A percentile compares a stretch with the other conserved stretches of the same genome.
Conservation (phyloP, 2,329 filamentous ascomycete species). For the Hymenotorrendiella dingleyae region DNA sequence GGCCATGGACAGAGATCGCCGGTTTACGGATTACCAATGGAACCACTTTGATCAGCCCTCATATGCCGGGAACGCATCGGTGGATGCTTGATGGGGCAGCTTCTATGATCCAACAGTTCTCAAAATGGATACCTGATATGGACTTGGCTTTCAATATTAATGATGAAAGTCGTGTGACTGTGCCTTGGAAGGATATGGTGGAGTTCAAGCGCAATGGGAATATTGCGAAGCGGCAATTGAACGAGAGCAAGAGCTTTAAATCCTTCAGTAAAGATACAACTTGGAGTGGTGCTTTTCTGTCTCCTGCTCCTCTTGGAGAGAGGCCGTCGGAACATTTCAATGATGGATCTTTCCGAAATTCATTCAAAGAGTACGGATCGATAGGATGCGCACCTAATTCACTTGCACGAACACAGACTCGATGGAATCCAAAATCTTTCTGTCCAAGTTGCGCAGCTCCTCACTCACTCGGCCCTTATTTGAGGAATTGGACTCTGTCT, state of each 20-base stretch:
- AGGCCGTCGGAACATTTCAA: slow-evolving; percentile 33
- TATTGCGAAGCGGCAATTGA: slow-evolving; percentile 6
- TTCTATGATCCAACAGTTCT: slow-evolving; percentile 37
- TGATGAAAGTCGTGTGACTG: slow-evolving; percentile 44
- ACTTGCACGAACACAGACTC: slow-evolving; percentile 35
- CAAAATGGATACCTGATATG: slow-evolving; percentile 43
- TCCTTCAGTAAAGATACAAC: slow-evolving; percentile 4
- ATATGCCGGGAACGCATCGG: slow-evolving; percentile 30
- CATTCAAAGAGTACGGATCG: slow-evolving; percentile 23
- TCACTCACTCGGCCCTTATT: slow-evolving; percentile 26
- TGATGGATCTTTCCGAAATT: slow-evolving; percentile 22
- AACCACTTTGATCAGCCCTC: slow-evolving; percentile 28
- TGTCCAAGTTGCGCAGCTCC: slow-evolving; percentile 32
- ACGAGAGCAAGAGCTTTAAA: slow-evolving; percentile 4
- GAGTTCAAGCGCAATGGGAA: slow-evolving; percentile 1
- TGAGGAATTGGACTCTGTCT: slow-evolving; percentile 23
- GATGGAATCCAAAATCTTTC: slow-evolving; percentile 35
- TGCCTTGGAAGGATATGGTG: slow-evolving; percentile 22
- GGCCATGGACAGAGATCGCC: slow-evolving; percentile 25
- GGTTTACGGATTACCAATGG: slow-evolving; percentile 32
- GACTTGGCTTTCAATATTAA: slow-evolving; percentile 46
- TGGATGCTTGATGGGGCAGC: slow-evolving; percentile 36
- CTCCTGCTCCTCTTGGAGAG: not conserved
- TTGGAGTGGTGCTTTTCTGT: not conserved
- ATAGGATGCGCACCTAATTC: slow-evolving; percentile 42